Evolutionary conservation across 2,329 filamentous ascomycete species (phyloP), one percentile per base, ranked within the genome.

Genomic region (Seiridium cupressi): DNA sequence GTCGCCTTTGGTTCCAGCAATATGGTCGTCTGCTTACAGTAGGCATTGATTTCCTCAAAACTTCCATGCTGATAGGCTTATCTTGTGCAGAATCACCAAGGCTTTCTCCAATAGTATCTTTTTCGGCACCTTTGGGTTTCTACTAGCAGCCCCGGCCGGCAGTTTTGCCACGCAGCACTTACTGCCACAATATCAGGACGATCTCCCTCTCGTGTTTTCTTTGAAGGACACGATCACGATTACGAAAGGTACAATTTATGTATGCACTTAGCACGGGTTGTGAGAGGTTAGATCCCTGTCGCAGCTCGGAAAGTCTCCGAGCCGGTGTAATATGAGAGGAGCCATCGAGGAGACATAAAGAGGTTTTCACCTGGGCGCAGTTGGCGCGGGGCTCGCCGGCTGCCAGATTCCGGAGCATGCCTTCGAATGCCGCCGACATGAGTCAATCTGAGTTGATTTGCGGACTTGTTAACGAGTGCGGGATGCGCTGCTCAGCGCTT

Each of bases 101-200:
- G 35, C 90, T 91, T 70, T 93, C 87, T 35, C 91, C 91, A 4
- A 87, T 82, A 26, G 88, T 82, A 60, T 89, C 88, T 71, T 91
- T 87, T 58, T 84, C 77, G 44, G 87, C 85, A 53, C 84, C 86
- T 57, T 88, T 85, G 0, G 92, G 90, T 69, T 84, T 83, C 73
- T 91, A 72, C 71, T 96, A 97, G 82, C 84, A 88, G 32, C 91
- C 92, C 1, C 94, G 91, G 0, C 93, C 90, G 8, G 86, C 79
- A 42, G 93, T 92, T 62, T 83, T 83, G 10, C 91, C 91, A n/a
- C 80, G 69, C 0, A 97, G 94, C 94, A 68, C 91, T 96, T 5
- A 94, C 93, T 3, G 94, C 94, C 1, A 98, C 94, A 2, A 97
- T 88, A 70, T 97, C 93, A 0, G 95, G 93, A 65, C 90, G 91